Base-by-base conservation (phyloP, 345 rosid species). In the Balakata baccata region DNA sequence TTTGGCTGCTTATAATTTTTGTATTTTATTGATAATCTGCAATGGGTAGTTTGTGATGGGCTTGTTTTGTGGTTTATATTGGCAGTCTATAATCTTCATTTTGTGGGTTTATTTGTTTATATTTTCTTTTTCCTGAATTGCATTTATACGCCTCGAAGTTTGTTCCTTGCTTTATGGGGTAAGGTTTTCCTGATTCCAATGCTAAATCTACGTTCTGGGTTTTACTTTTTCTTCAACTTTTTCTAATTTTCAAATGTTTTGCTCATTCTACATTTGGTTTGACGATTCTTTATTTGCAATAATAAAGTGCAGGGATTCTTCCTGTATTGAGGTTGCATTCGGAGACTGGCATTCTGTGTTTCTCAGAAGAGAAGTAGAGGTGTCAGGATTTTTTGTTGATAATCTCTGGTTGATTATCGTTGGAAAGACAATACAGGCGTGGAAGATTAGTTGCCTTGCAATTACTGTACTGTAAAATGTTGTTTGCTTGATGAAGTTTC, bases 401-500 rank as follows among this genome's bases (percentile, higher is more conserved):
- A 38, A 37, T 53, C 25, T n/a, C 62, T 54, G 57, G 14, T 69
- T 70, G 25, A 54, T 64, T 20, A 52, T 64, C 34, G 17, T 38
- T 67, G 61, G 23, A 54, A 52, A 73, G 6, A 67, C 49, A 47
- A 43, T 39, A 43, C 64, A 12, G 74, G 72, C 63, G 37, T 54
- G 62, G 57, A 70, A 57, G 29, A 63, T 66, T 47, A 60, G 58
- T 47, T 60, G 16, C 47, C 12, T 60, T 61, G 34, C 34, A 16
- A 18, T 57, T 56, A 11, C 20, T 37, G 56, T 29, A 23, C 68
- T 61, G 46, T 46, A 63, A 69, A 41, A 74, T 52, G 64, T 41
- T 46, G 52, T 52, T 75, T 69, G 39, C 37, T 69, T 69, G 79
- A 52, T 11, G 74, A 69, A 41, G 70, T 62, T 69, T 20, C 37